phyloP scores from a whole-genome alignment of 2,329 filamentous ascomycete genomes.

The Whalleya microplaca region DNA sequence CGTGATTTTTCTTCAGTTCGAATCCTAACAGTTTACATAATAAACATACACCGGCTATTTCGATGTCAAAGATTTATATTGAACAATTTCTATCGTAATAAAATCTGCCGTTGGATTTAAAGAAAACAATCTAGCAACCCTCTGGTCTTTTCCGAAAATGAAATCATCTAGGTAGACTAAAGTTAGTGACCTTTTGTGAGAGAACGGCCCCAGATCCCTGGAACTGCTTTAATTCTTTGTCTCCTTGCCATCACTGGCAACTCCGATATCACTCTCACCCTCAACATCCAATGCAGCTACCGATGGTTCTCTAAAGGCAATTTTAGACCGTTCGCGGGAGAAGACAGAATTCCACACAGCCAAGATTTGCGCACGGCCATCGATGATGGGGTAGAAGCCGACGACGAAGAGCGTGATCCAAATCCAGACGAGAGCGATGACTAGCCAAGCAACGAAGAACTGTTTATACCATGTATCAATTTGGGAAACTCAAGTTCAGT shows the following conservation, averaged over 20 bases:
- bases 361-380: constrained; percentile 2
- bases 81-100: too few species aligned
- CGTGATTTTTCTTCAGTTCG: too few species aligned
- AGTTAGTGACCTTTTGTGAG: too few species aligned
- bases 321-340: background rate
- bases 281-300: background rate
- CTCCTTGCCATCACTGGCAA: background rate
- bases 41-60: too few species aligned
- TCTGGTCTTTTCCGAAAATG: too few species aligned
- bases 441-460: constrained; percentile 15
- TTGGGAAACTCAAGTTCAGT: background rate
- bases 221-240: background rate
- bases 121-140: too few species aligned
- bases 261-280: background rate
- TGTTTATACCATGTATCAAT: background rate
- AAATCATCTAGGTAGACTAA: too few species aligned
- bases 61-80: too few species aligned
- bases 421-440: constrained; percentile 12
- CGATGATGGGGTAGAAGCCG: constrained; percentile 12
- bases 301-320: background rate
- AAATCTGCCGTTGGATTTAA: too few species aligned
- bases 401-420: constrained; percentile 12
- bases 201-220: too few species aligned
- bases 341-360: too few species aligned
- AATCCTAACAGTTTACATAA: too few species aligned